Base-by-base conservation (phyloP, 2,329 filamentous ascomycete species). In the Colletotrichum coccodes region DNA sequence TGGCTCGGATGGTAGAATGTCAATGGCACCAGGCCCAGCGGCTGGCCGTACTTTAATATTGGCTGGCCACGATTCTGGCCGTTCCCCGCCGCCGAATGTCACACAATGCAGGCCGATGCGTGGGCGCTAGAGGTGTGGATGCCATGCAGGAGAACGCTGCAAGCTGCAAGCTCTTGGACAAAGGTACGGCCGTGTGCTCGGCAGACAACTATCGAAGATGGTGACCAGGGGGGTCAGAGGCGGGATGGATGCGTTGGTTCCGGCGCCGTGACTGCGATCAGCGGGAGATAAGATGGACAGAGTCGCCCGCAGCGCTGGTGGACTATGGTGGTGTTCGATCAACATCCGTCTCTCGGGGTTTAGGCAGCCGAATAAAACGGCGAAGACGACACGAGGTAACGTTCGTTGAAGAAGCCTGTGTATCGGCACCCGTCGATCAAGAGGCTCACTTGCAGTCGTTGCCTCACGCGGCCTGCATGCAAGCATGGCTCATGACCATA, bases 1-100 rank as follows among this genome's bases (percentile, higher is more conserved):
- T 66, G 65, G 68, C 57, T 68, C 47, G 47, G 70, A 57, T 71
- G 53, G 71, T 54, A 26, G 56, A 71, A 72, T 72, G 75, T 70
- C 71, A 71, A 72, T 65, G 70, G 73, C 68, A 73, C 72, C 16
- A 74, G 74, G 74, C 74, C 72, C 78, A 82, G 84, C 83, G 83
- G 83, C 75, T 81, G 85, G 80, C 77, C 76, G 79, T 75, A 77
- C 78, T 78, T 80, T 82, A 80, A 87, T 87, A 88, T 88, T 88
- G 86, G 86, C 80, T 82, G 82, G 76, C 67, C 73, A 68, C 61
- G 69, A 73, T 64, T 74, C 76, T 76, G 76, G 75, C 74, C 73
- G 75, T 77, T 78, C 79, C 77, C 79, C 78, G 77, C 77, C 79
- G 75, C 75, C 79, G 78, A 76, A 80, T 78, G 79, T 78, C 75